These are phyloP conservation scores for Zygosaccharomyces sapae DNA, from an alignment of 1,139 yeast genomes.

Conservation along the genomic window DNA sequence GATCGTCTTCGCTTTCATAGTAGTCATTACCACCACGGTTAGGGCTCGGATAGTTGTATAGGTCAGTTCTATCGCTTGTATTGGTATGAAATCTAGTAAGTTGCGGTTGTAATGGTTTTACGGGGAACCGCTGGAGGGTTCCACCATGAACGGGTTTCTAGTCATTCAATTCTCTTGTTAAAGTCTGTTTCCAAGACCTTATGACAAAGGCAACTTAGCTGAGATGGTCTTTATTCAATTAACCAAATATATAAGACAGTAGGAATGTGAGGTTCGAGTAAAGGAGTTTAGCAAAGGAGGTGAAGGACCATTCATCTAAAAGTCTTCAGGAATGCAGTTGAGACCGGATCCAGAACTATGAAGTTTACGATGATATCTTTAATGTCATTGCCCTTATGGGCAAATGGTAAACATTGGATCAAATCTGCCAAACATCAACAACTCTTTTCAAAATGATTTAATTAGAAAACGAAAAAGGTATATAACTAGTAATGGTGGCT, in stretches of 20 bases:
- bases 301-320: neutral
- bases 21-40: conserved; percentile 15
- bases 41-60: conserved; percentile 9
- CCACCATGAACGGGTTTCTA: conserved; percentile 35
- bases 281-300: neutral
- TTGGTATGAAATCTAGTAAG: conserved; percentile 29
- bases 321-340: neutral
- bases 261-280: neutral
- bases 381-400: conserved; percentile 4
- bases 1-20: conserved; percentile 20
- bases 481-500: neutral
- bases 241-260: neutral
- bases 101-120: conserved; percentile 26
- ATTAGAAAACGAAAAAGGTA: neutral
- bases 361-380: neutral
- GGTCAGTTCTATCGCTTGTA: conserved; percentile 20
- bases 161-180: conserved; percentile 22
- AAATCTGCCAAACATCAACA: neutral
- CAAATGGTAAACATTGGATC: conserved; percentile 1
- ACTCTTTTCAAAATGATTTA: neutral
- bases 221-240: neutral
- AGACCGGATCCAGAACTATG: neutral
- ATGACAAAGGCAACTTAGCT: neutral
- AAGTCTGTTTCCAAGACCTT: neutral
- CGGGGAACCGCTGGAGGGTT: conserved; percentile 27